Conservation (phyloP, 148 eudicot species). For the Camellia lanceoleosa region DNA sequence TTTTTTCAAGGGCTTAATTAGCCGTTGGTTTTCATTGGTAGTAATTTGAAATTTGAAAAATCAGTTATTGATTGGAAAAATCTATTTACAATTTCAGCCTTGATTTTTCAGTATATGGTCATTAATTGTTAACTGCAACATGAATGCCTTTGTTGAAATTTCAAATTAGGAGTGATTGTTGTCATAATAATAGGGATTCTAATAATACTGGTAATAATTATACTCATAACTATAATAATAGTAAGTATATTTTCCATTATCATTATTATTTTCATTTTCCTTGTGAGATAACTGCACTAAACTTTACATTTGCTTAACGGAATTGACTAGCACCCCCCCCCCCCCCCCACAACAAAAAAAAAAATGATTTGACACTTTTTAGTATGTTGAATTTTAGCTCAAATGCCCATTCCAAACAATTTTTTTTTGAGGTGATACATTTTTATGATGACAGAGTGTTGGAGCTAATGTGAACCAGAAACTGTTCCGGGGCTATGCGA, state of each 20-base stretch:
- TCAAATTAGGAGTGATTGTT: not conserved
- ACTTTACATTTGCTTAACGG: too few relatives aligned
- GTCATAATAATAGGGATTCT: not conserved
- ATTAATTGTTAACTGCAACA: not conserved
- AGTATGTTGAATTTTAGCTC: too few relatives aligned
- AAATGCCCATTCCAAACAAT: not conserved
- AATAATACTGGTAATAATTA: not conserved
- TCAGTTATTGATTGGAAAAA: not conserved
- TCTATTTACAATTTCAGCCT: not conserved
- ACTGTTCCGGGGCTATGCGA: conserved; percentile 68
- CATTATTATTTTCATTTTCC: too few relatives aligned
- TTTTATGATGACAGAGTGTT: conserved; percentile 38
- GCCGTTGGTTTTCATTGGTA: not conserved
- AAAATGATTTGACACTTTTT: too few relatives aligned
- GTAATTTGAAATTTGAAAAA: conserved; percentile 1
- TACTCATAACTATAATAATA: not conserved
- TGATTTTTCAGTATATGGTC: not conserved
- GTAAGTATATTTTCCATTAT: not conserved
- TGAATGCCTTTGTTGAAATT: not conserved
- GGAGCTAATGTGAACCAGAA: conserved; percentile 66
- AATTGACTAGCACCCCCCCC: too few relatives aligned
- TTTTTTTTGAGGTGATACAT: not conserved
- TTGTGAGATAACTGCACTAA: too few relatives aligned
- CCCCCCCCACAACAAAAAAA: too few relatives aligned
- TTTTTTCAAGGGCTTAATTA: not conserved